These are phyloP conservation scores for Chaetomiaceae sp. DNA, from an alignment of 2,329 filamentous ascomycete species.

Conservation along the genomic window DNA sequence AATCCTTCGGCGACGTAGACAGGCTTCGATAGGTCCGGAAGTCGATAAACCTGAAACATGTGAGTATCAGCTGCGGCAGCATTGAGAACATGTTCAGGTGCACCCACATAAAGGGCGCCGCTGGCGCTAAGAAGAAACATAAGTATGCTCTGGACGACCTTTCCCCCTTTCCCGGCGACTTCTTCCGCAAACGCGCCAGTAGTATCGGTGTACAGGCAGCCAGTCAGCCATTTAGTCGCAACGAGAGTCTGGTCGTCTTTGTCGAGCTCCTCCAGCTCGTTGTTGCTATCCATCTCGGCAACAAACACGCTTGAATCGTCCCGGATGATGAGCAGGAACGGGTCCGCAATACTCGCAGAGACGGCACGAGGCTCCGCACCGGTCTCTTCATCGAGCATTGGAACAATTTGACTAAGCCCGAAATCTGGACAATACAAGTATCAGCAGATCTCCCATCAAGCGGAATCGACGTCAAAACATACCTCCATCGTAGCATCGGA, in stretches of 20 bases:
- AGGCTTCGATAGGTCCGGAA: conserved; percentile 67
- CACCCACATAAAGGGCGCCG: conserved; percentile 69
- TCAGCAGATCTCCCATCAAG: conserved; percentile 19
- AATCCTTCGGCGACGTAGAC: conserved; percentile 74
- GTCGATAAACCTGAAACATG: conserved; percentile 62
- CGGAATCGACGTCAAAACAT: conserved; percentile 34
- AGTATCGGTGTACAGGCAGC: conserved; percentile 74
- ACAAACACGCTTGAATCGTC: conserved; percentile 80
- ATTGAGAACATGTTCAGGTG: too few relatives aligned
- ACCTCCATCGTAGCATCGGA: conserved; percentile 88
- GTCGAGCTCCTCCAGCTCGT: conserved; percentile 80
- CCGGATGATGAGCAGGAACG: conserved; percentile 75
- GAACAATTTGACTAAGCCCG: conserved; percentile 82
- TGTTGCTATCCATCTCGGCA: conserved; percentile 71
- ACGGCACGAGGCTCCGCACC: conserved; percentile 74
- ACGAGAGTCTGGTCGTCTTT: conserved; percentile 53
- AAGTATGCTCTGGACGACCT: conserved; percentile 50
- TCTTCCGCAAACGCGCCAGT: conserved; percentile 49
- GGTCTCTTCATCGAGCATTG: conserved; percentile 86
- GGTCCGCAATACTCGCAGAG: conserved; percentile 79
- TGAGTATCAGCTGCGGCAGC: conserved; percentile 11
- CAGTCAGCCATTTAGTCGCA: conserved; percentile 72
- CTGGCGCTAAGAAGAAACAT: conserved; percentile 73
- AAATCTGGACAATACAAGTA: conserved; percentile 59
- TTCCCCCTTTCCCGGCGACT: conserved; percentile 37